Evolutionary conservation across 371 early-diverging fungal genomes (phyloP), one percentile per base, ranked within the genome.

Genomic region (Mucor plumbeus): DNA sequence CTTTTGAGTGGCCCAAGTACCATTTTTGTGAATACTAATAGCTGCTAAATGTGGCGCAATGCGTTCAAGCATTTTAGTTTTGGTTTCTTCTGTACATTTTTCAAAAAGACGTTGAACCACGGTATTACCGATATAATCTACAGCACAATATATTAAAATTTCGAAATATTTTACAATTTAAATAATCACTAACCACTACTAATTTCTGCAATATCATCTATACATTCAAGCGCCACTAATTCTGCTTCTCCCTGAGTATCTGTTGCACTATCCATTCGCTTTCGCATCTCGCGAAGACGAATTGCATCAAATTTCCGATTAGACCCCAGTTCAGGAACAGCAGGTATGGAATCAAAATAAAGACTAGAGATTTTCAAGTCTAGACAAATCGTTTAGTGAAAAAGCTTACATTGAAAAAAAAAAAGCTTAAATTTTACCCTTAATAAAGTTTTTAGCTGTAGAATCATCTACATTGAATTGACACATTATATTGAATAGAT

Each of bases 1-100:
- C 72, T 93, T 93, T 72, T 96, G 96, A 60, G 94, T 88, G 0
- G 92, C 95, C 96, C 96, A 96, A 3, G 96, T 96, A 35, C 96
- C 96, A 70, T 96, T 94, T 79, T 96, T 96, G 50, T 95, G 96
- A 41, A 94, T 81, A 57, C 95, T 92, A 35, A 95, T 88, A 3
- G 93, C 77, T 8, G 95, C 91, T 69, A 95, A 81, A 72, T 94
- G 86, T 35, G 91, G 91, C 0, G 87, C 87, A 59, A 95, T 83
- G 17, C 71, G 73, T 36, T 72, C 70, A 13, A 86, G 67, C 81
- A 90, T 83, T 35, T 55, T 70, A 9, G 84, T 77, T 61, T 82
- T 82, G 67, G 89, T 87, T 13, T 78, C 79, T 39, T 90, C 87
- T 41, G 57, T 58, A 60, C 88, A 83, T 36, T 88, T 87, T 69